A percentile compares a stretch with the other conserved stretches of the same genome.
phyloP scores from a whole-genome alignment of 768 basidiomycete species.

The Calocera cornea region DNA sequence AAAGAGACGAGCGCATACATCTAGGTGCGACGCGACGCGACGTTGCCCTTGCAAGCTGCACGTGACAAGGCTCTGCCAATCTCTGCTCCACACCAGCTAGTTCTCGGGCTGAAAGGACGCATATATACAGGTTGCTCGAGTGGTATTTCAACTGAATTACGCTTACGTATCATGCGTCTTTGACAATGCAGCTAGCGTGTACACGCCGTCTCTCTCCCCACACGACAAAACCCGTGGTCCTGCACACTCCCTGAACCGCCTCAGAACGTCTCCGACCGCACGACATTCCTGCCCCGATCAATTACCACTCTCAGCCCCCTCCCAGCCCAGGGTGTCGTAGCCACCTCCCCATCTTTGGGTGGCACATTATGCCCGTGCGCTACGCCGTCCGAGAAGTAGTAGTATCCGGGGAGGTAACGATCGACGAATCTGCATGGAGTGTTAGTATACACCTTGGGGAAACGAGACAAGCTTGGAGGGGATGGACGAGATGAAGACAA shows the following conservation, averaged over 20 bases:
- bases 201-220: no score
- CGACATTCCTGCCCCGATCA: conserved; percentile 39
- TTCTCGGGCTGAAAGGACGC: no score
- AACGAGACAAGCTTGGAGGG: neutral
- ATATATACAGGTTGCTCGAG: no score
- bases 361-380: conserved; percentile 4
- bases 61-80: no score
- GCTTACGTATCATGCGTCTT: no score
- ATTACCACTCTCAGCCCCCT: conserved; percentile 42
- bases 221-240: neutral
- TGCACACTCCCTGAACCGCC: neutral
- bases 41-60: no score
- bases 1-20: no score
- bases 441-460: neutral
- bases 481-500: conserved; percentile 7
- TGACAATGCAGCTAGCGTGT: no score
- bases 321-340: conserved; percentile 33
- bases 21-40: no score
- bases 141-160: no score
- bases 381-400: conserved; percentile 64
- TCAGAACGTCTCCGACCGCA: conserved; percentile 33
- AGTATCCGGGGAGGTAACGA: conserved; percentile 87
- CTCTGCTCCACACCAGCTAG: no score
- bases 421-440: conserved; percentile 59
- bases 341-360: neutral